Evolutionary conservation across 2,329 filamentous ascomycete genomes (phyloP), one percentile per base, ranked within the genome.

Genomic region (Aspergillus tubingensis): DNA sequence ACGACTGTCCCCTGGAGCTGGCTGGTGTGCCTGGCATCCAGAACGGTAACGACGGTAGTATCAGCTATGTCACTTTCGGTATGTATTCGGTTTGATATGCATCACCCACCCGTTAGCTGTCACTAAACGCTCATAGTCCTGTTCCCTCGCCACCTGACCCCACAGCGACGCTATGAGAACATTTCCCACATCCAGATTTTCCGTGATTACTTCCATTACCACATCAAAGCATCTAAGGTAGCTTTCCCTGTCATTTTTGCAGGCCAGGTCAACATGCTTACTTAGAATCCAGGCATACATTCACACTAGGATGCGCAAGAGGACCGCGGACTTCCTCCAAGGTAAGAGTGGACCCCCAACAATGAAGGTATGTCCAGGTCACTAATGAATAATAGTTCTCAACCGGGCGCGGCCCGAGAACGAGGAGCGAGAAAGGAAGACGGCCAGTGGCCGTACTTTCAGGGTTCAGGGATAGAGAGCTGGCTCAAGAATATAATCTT

Each of bases 111-210:
- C n/a, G 19, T 49, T 57, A 25, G 57, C 54, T 30, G 25, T 15
- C 30, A 53, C 55, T 73, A 21, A 71, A 58, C 15, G 2, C 11
- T 41, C 39, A 1, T 62, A 96, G 95, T 98, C 51, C 85, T 99
- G 47, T 99, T 99, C 82, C 94, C 95, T 50, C 89, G 95, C 66
- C 96, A 99, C 78, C 83, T 99, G 67, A 94, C 92, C 13, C 87
- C 88, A 13, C 92, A 97, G 78, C 87, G 92, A 74, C 91, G 96
- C 81, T 89, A 91, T 62, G 93, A 97, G 67, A 93, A 96, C 75
- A 99, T 99, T 69, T 97, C 93, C 54, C 96, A 99, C 77, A 98
- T 99, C 71, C 96, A 99, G 80, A 99, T 95, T 13, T 99, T 99
- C 91, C 91, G 95, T 68, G 95, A 99, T 76, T 99, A 99, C 80